phyloP scores from a whole-genome alignment of 768 basidiomycete species.

The Xanthoconium stramineum region DNA sequence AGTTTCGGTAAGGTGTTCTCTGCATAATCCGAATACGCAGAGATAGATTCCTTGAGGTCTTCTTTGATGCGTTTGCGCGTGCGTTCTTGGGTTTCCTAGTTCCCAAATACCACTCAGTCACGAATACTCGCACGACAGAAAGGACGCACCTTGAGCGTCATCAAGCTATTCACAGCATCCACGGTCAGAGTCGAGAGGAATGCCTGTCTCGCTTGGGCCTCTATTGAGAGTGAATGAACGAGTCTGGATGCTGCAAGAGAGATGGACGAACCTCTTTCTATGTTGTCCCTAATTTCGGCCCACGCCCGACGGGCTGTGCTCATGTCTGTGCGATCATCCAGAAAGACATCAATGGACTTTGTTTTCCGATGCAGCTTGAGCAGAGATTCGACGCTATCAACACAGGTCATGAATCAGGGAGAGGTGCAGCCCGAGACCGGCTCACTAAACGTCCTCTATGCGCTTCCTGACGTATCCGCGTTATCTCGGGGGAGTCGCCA shows the following conservation, averaged over 20 bases:
- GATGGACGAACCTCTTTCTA: conserved; percentile 68
- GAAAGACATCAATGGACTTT: conserved; percentile 61
- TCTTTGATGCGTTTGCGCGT: conserved; percentile 92
- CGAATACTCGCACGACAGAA: background rate
- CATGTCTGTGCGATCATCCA: conserved; percentile 70
- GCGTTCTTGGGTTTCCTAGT: conserved; percentile 84
- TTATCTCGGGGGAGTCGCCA: conserved; percentile 20
- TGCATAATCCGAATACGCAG: conserved; percentile 76
- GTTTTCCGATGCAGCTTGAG: conserved; percentile 68
- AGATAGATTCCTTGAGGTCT: conserved; percentile 77
- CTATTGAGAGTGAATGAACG: conserved; percentile 37
- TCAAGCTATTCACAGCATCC: conserved; percentile 73
- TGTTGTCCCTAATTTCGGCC: conserved; percentile 80
- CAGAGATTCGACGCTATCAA: conserved; percentile 67
- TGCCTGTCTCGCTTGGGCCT: conserved; percentile 79
- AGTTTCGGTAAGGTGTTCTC: conserved; percentile 78
- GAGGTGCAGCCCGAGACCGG: background rate
- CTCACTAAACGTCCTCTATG: conserved; percentile 85
- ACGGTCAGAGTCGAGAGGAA: conserved; percentile 66
- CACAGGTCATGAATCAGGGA: conserved; percentile 2
- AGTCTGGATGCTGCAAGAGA: background rate
- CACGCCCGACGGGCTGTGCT: conserved; percentile 70
- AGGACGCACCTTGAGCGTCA: conserved; percentile 55
- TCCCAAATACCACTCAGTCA: background rate
- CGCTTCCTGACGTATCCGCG: conserved; percentile 50